Base-by-base conservation (phyloP, 805 yeast species). In the Candida gorgasii region DNA sequence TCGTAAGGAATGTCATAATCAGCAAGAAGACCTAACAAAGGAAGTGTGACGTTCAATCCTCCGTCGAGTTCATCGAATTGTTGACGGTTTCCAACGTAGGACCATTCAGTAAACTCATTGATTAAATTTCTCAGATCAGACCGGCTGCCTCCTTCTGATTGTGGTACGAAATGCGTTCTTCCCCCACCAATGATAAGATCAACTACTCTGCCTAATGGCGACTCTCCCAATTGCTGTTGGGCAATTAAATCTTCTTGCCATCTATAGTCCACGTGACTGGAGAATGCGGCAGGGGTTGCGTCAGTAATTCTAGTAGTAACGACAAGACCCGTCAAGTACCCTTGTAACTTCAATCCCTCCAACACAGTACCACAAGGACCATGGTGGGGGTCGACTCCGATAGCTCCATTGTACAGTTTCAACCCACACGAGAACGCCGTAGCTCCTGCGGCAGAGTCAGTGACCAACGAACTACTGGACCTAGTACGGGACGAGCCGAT, bases 371-470 rank as follows among this genome's bases (percentile, higher is more conserved):
- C 97, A 57, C 95, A 85, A 3, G 97, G 95, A 15, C 57, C 51
- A 38, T 75, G 69, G 23, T 72, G 64, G 1, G 86, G 80, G 46
- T 76, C 76, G n/a, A 90, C 95, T 11, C 87, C 93, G 59, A 89
- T 86, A 8, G 95, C 96, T 11, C 93, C 93, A 60, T 89, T 89
- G 63, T 86, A 87, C 4, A 89, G 69, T 66, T 89, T 90, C 51
- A 80, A 52, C 5, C 82, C 90, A 62, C 96, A 88, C 0, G 95
- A 74, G 55, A 89, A 89, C 1, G 95, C 97, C 4, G 96, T 89
- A 13, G 97, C 97, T 12, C 97, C 97, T 2, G 97, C 97, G 6
- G 97, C 97, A 14, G 95, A 85, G 61, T 89, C 97, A 0, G 97
- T 89, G 47, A 89, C 79, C 51, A 86, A 69, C 1, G 95, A 85